Evolutionary conservation across 1,284 basidiomycete species (phyloP).

Genomic region (Agroathelia rolfsii): DNA sequence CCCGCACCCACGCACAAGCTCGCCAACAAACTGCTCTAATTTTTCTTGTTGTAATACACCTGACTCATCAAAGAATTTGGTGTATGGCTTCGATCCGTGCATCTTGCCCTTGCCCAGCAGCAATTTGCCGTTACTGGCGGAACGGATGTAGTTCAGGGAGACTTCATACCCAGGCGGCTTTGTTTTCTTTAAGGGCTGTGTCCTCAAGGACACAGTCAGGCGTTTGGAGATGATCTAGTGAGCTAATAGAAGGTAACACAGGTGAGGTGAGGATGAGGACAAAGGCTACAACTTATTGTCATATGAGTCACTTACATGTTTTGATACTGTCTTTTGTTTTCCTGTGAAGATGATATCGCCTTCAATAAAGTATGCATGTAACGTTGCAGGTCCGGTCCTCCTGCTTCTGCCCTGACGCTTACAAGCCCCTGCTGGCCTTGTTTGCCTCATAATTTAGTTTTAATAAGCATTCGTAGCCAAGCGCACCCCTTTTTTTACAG

Average conservation of each 20-base stretch:
- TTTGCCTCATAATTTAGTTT: too few species aligned
- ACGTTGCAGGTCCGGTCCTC: too few species aligned
- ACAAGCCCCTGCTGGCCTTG: too few species aligned
- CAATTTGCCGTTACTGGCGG: conserved; percentile 68
- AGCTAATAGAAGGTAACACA: conserved; percentile 3
- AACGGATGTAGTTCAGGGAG: conserved; percentile 57
- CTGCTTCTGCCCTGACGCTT: too few species aligned
- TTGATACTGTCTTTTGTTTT: conserved; percentile 75
- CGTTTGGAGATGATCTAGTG: conserved; percentile 72
- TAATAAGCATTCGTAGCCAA: too few species aligned
- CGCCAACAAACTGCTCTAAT: conserved; percentile 68
- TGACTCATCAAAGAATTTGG: conserved; percentile 60
- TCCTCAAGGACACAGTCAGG: conserved; percentile 62
- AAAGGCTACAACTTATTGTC: conserved; percentile 3
- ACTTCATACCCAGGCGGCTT: conserved; percentile 54
- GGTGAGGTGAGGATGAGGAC: conserved; percentile 3
- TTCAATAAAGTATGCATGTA: conserved; percentile 77
- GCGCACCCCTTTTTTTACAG: too few species aligned
- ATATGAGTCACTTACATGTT: conserved; percentile 51
- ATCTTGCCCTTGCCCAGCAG: conserved; percentile 56
- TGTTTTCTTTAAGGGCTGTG: conserved; percentile 35
- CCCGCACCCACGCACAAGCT: too few species aligned
- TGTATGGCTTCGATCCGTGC: conserved; percentile 42
- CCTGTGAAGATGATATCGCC: conserved; percentile 74
- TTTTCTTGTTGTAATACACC: conserved; percentile 59